Evolutionary conservation across 2,329 filamentous ascomycete species (phyloP).

Genomic region (Herpotrichia juniperi): DNA sequence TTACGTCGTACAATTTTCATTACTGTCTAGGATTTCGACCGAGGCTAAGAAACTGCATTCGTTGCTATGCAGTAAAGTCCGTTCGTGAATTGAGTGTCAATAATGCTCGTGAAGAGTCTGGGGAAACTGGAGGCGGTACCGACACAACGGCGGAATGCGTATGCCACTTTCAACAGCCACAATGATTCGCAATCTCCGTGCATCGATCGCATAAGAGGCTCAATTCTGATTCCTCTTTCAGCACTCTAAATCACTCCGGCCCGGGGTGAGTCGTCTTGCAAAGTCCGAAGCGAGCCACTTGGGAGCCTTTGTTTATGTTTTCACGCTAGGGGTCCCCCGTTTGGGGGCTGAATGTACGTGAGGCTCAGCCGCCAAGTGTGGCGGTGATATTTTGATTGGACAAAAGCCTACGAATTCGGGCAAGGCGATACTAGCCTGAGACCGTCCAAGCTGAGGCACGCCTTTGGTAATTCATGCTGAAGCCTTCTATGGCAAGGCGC

Average conservation of each 20-base stretch:
- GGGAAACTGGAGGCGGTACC: not conserved
- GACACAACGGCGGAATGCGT: too few species aligned
- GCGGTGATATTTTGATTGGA: slow-evolving; percentile 1
- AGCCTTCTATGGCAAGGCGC: slow-evolving; percentile 2
- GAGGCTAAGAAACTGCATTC: not conserved
- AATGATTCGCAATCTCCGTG: not conserved
- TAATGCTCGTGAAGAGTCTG: not conserved
- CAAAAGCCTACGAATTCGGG: not conserved
- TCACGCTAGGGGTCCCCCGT: not conserved
- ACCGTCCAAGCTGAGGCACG: slow-evolving; percentile 6
- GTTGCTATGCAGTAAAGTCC: not conserved
- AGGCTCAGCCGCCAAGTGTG: not conserved
- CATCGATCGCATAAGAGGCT: not conserved
- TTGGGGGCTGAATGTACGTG: not conserved
- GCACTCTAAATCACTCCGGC: not conserved
- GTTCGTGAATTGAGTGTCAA: not conserved
- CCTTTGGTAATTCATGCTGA: not conserved
- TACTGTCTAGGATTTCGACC: not conserved
- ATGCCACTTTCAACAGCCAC: not conserved
- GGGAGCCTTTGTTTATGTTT: not conserved
- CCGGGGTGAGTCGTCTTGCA: not conserved
- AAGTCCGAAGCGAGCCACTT: slow-evolving; percentile 1
- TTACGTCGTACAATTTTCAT: not conserved
- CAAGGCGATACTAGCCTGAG: not conserved
- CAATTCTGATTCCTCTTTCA: not conserved